Evolutionary conservation across 2,329 filamentous ascomycete genomes (phyloP).

Genomic region (Colletotrichum limetticola): DNA sequence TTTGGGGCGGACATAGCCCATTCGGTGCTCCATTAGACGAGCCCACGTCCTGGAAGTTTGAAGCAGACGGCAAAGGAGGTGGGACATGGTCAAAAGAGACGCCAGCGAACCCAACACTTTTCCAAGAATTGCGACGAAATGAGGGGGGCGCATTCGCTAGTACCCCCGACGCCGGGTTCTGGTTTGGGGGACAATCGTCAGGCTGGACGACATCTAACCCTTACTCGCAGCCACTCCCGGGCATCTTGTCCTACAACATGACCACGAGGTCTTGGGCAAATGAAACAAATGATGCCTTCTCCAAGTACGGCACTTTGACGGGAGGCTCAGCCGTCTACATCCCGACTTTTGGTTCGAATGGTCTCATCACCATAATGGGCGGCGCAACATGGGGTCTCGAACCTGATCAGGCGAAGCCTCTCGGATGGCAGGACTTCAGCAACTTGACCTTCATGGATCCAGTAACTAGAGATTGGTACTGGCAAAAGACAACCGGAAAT

Average conservation of each 20-base stretch:
- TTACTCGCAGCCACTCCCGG: not conserved
- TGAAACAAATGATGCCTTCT: slow-evolving; percentile 22
- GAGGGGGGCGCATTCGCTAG: slow-evolving; percentile 19
- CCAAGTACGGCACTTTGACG: slow-evolving; percentile 15
- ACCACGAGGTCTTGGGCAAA: slow-evolving; percentile 27
- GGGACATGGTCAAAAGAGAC: slow-evolving; percentile 24
- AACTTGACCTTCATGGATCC: slow-evolving; percentile 36
- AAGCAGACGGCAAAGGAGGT: slow-evolving; percentile 25
- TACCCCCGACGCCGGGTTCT: slow-evolving; percentile 14
- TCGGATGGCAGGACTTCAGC: slow-evolving; percentile 24
- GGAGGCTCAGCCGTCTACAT: slow-evolving; percentile 23
- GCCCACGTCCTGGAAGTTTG: slow-evolving; percentile 28
- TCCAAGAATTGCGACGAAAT: not conserved
- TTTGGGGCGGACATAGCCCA: slow-evolving; percentile 28
- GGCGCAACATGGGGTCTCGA: not conserved
- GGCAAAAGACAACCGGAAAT: slow-evolving; percentile 29
- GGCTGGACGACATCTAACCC: slow-evolving; percentile 13
- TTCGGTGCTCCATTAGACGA: slow-evolving; percentile 4
- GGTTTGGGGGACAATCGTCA: slow-evolving; percentile 24
- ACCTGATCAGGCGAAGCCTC: not conserved
- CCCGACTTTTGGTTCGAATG: slow-evolving; percentile 26
- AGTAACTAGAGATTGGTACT: slow-evolving; percentile 18
- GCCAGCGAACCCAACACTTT: slow-evolving; percentile 13
- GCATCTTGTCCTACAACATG: slow-evolving; percentile 24
- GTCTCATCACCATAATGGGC: slow-evolving; percentile 26